A percentile compares a stretch with the other conserved stretches of the same genome.
phyloP scores from a whole-genome alignment of 2,329 filamentous ascomycete genomes.

The Cercospora canescens region DNA sequence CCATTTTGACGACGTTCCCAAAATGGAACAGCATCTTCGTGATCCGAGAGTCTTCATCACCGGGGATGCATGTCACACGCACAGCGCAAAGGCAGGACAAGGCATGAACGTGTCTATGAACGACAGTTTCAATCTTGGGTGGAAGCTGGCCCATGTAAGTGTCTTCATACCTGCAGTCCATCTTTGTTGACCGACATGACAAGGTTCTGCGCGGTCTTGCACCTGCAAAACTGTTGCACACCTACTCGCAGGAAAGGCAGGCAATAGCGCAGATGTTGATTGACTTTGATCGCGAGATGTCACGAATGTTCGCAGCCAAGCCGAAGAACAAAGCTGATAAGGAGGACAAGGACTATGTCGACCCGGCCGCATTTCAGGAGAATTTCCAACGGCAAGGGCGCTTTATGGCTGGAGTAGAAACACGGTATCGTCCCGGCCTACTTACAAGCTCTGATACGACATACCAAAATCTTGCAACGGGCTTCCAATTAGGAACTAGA shows the following conservation, averaged over 20 bases:
- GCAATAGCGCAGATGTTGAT: conserved; percentile 67
- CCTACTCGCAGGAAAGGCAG: conserved; percentile 56
- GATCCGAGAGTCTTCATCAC: conserved; percentile 64
- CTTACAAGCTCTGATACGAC: conserved; percentile 26
- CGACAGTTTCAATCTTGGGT: conserved; percentile 61
- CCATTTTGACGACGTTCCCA: conserved; percentile 63
- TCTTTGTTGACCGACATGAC: neutral
- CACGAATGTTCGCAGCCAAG: conserved; percentile 47
- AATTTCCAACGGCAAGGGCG: conserved; percentile 34
- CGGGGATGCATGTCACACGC: conserved; percentile 61
- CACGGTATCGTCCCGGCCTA: conserved; percentile 29
- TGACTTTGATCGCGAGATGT: conserved; percentile 52
- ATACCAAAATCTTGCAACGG: conserved; percentile 34
- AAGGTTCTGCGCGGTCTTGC: conserved; percentile 42
- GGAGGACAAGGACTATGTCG: conserved; percentile 32
- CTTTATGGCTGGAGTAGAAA: conserved; percentile 37
- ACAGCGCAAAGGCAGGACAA: conserved; percentile 65
- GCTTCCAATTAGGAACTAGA: conserved; percentile 34
- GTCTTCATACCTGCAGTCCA: neutral
- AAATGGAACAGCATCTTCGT: conserved; percentile 56
- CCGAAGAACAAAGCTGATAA: conserved; percentile 25
- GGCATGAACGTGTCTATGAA: conserved; percentile 75
- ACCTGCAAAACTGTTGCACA: conserved; percentile 45
- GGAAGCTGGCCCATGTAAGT: conserved; percentile 49
- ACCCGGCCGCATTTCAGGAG: conserved; percentile 36